Evolutionary conservation across 2,329 filamentous ascomycete species (phyloP), one percentile per base, ranked within the genome.

Genomic region (Cercospora beticola): DNA sequence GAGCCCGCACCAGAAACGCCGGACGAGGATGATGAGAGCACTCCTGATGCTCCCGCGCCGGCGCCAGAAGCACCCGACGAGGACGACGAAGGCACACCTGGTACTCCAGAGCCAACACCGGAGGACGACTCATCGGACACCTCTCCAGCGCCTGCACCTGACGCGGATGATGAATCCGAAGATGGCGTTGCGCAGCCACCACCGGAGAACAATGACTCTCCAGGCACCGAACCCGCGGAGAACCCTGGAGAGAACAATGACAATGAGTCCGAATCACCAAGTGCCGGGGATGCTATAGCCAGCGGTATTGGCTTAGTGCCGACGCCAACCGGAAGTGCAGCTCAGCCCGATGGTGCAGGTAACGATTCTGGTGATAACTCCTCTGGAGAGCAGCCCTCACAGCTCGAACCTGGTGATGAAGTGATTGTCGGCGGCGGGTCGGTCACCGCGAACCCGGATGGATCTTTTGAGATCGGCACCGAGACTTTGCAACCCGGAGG

Each of bases 281-380:
- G 40, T 31, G 21, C 40, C 26, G 60, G 36, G 10, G 60, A 52
- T 40, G 40, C 40, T 49, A 62, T 62, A 43, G 60, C 60, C 26
- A 62, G 60, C 12, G 60, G 36, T n/a, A 62, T 62, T n/a, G 60
- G 60, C 33, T 46, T 62, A 36, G 28, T 31, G 5, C 60, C 60
- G 12, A 62, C 36, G 8, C 33, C 60, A 6, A 30, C 21, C 26
- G 26, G 23, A 9, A 12, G 18, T 40, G 33, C 58, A 23, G 58
- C 36, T 10, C 59, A 62, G 59, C 59, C 58, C 31, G 31, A 60
- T 10, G 30, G 14, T 46, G 30, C 21, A 61, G 58, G n/a, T 33
- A 31, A 9, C 10, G 18, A 18, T 40, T 10, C 33, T 4, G 23
- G 16, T 26, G 52, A 16, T 4, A n/a, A 26, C 30, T 28, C 31